Evolutionary conservation across 257 asterid genomes (phyloP).

Genomic region (Ilex asprella): DNA sequence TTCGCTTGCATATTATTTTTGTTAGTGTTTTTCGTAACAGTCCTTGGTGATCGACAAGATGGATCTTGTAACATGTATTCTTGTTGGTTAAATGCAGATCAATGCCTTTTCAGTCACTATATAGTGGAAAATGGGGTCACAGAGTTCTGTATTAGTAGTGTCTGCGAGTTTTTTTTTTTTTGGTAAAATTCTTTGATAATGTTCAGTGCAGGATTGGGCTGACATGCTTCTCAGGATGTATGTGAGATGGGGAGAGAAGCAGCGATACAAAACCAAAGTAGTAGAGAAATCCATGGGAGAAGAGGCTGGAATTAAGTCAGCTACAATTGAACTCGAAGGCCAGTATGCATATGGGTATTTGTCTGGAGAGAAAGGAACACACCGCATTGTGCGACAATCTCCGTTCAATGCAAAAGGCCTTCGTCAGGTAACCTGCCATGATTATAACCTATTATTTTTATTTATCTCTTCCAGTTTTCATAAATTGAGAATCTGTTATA

Average conservation of each 20-base stretch:
- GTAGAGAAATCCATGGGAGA: conserved; percentile 92
- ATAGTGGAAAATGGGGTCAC: background rate
- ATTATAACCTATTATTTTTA: conserved; percentile 1
- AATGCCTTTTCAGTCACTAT: background rate
- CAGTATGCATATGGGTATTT: conserved; percentile 85
- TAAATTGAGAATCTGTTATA: too few species aligned
- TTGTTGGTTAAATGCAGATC: background rate
- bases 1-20: too few species aligned
- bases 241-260: conserved; percentile 93
- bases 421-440: conserved; percentile 56
- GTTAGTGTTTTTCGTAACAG: too few species aligned
- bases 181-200: conserved; percentile 51
- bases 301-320: conserved; percentile 96
- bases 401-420: conserved; percentile 98
- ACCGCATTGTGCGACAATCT: conserved; percentile 87
- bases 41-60: too few species aligned
- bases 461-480: background rate
- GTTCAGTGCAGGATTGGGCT: conserved; percentile 99
- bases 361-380: conserved; percentile 98
- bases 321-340: conserved; percentile 84
- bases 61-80: too few species aligned
- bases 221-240: conserved; percentile 99
- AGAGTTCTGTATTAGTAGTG: background rate
- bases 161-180: conserved; percentile 11
- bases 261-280: conserved; percentile 70